Evolutionary conservation across 2,329 filamentous ascomycete genomes (phyloP), one percentile per base, ranked within the genome.

Genomic region (Fusarium sp.): DNA sequence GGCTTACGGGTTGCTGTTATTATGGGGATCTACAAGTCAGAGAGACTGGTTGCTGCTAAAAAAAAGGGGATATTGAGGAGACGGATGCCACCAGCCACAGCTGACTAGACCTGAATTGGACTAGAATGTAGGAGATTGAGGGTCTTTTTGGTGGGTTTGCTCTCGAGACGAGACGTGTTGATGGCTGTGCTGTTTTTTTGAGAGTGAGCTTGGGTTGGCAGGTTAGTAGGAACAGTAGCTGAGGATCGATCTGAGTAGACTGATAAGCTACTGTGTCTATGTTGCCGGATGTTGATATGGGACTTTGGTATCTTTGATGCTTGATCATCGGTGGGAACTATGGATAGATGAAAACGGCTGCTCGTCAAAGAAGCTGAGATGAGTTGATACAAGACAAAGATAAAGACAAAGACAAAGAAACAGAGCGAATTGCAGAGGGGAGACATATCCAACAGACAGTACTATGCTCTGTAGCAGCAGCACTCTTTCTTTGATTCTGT

Each of bases 1-100:
- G 60, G 63, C 63, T 66, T 38, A 44, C 48, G 57, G 57, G 57
- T 57, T 49, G 41, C 41, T 47, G 41, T 38, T 53, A 59, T 59
- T 59, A 59, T 59, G 56, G 56, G 25, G 56, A 59, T 46, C 23
- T 36, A 53, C 45, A 35, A 47, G 36, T 21, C 35, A 31, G 29
- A 31, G 29, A 11, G 13, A 31, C 39, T 53, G 41, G 21, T 53
- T 60, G 57, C 27, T 60, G 55, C 56, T 60, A 60, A 60, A 60
- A 60, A 60, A 60, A 60, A 58, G 56, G 56, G 41, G 54, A 59
- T 27, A 31, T 39, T 23, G 38, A 55, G 49, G 49, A 60, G 57
- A 60, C 49, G 56, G 31, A 25, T 25, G 52, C 10, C 46, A n/a
- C 51, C 47, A 59, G 56, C 56, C 56, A 59, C 56, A 59, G 38